Base-by-base conservation (phyloP, 2,329 filamentous ascomycete species). In the Pyricularia grisea region DNA sequence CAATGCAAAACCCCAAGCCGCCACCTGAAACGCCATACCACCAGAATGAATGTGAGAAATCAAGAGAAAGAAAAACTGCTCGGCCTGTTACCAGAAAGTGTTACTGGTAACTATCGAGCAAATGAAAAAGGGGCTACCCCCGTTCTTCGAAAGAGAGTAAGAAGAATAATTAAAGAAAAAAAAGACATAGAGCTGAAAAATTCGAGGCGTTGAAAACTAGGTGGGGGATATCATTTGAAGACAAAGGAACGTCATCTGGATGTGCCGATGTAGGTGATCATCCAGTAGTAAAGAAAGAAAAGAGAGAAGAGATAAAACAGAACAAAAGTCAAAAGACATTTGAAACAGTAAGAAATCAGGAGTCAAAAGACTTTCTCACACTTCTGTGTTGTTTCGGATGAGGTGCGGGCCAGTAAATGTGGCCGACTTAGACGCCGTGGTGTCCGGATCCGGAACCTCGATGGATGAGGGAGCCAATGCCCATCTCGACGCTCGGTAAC, bases 381-480 rank as follows among this genome's bases (percentile, higher is more conserved):
- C 60, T 28, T 63, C 12, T 5, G 14, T 63, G 14, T 12, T 63
- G 60, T 63, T 30, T 63, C 60, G 28, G 12, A 30, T 63, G 14
- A 63, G 60, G 27, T 20, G 5, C 28, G 60, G 60, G 60, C 60
- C 27, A 63, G 60, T 63, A 20, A 28, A 28, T 20, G 33, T 17
- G 60, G 60, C 25, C 23, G 60, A 28, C 14, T 20, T 63, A 63
- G 60, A 63, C 60, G 60, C 60, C 60, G 55, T 72, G 70, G 36
- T 69, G 70, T 36, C 74, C 73, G 28, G 75, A 74, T 50, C 77
- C 75, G 10, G 76, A 75, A 17, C 82, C 79, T 28, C 84, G 80
- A 76, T 88, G 86, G 72, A 88, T 86, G 70, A 88, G 83, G 67
- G 84, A 80, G 67, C 84, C 83, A 73, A 89, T 88, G 28, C 84